phyloP scores from a whole-genome alignment of 2,329 filamentous ascomycete genomes.

The Fusarium sp. region DNA sequence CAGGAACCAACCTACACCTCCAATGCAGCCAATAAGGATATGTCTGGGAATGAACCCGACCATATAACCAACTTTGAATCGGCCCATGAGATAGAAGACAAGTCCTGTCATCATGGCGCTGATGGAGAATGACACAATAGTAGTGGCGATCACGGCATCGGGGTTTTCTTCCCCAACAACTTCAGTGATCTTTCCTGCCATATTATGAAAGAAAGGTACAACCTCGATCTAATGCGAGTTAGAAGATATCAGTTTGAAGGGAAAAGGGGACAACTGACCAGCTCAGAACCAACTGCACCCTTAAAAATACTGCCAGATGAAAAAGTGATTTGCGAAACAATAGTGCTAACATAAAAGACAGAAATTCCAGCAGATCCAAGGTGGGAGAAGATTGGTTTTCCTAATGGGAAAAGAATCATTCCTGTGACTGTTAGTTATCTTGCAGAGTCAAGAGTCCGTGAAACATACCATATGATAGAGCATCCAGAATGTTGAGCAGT shows the following conservation, averaged over 20 bases:
- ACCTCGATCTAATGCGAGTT: slow-evolving; percentile 79
- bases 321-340: slow-evolving; percentile 90
- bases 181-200: slow-evolving; percentile 88
- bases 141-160: slow-evolving; percentile 90
- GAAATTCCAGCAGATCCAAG: slow-evolving; percentile 95
- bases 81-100: slow-evolving; percentile 92
- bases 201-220: slow-evolving; percentile 98
- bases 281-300: slow-evolving; percentile 92
- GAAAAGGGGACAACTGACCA: slow-evolving; percentile 64
- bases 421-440: slow-evolving; percentile 56
- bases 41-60: slow-evolving; percentile 97
- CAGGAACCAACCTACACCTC: slow-evolving; percentile 95
- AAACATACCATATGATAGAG: slow-evolving; percentile 83
- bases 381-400: slow-evolving; percentile 83
- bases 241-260: background rate
- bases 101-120: slow-evolving; percentile 91
- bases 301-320: slow-evolving; percentile 89
- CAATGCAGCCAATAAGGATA: slow-evolving; percentile 96
- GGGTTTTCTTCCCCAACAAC: slow-evolving; percentile 82
- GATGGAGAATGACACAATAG: slow-evolving; percentile 88
- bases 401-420: slow-evolving; percentile 95
- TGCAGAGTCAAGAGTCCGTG: background rate
- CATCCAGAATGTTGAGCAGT: slow-evolving; percentile 92
- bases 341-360: slow-evolving; percentile 98
- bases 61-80: slow-evolving; percentile 87